Percentiles rank a stretch among this genome's conserved stretches.
Evolutionary conservation across 2,329 filamentous ascomycete genomes (phyloP).

Genomic region (Escovopsis weberi): DNA sequence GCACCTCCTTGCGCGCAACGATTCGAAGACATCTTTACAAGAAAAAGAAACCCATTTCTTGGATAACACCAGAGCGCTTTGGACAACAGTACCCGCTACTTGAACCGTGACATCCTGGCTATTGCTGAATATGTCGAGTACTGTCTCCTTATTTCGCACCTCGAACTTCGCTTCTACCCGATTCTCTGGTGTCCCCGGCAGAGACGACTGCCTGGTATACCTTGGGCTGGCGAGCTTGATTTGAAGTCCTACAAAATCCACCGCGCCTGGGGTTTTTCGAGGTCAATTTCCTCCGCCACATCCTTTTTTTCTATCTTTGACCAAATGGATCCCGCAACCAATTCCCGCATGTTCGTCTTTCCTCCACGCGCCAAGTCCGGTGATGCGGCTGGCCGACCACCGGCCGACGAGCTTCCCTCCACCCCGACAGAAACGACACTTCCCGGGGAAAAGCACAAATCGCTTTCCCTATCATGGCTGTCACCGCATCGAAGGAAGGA

Average conservation of each 20-base stretch:
- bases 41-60: background rate
- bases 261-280: too few species aligned
- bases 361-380: background rate
- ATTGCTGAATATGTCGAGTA: background rate
- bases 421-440: background rate
- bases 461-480: slow-evolving; percentile 5
- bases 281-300: too few species aligned
- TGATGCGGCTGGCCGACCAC: background rate
- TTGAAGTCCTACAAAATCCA: too few species aligned
- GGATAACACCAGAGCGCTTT: background rate
- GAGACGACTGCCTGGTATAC: background rate
- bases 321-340: background rate
- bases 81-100: background rate
- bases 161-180: background rate
- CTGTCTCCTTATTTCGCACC: background rate
- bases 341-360: background rate
- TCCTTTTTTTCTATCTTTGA: too few species aligned
- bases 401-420: background rate
- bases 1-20: too few species aligned
- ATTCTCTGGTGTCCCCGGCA: background rate
- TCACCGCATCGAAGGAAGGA: slow-evolving; percentile 4
- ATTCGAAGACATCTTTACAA: too few species aligned
- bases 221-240: too few species aligned
- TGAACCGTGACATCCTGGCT: background rate
- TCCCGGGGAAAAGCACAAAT: slow-evolving; percentile 2